A percentile compares a stretch with the other conserved stretches of the same genome.
Evolutionary conservation across 2,329 filamentous ascomycete genomes (phyloP).

Genomic region (Sclerotiophoma versabilis): DNA sequence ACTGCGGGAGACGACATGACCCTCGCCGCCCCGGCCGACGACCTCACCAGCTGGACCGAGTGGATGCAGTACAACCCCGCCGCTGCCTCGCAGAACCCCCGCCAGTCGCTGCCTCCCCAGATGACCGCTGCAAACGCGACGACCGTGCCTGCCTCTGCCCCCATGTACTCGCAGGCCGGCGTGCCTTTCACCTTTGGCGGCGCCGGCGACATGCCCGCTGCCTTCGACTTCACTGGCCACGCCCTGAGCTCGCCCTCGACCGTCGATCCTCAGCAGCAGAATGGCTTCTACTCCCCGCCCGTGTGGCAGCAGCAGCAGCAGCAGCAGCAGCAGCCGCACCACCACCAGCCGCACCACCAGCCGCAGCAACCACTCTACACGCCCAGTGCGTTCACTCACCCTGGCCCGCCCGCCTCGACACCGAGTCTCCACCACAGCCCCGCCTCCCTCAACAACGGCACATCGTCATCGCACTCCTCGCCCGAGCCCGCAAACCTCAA

Average conservation of each 20-base stretch:
- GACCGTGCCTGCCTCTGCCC: conserved; percentile 30
- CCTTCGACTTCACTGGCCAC: conserved; percentile 45
- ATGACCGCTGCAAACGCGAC: conserved; percentile 38
- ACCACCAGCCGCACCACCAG: too few species aligned
- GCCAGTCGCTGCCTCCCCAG: conserved; percentile 36
- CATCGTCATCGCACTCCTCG: conserved; percentile 65
- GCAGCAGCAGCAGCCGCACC: conserved; percentile 15
- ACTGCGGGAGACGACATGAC: conserved; percentile 44
- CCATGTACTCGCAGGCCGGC: conserved; percentile 32
- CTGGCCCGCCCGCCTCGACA: conserved; percentile 38
- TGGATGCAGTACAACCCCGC: conserved; percentile 58
- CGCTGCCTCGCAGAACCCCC: conserved; percentile 41
- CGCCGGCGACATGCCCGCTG: conserved; percentile 37
- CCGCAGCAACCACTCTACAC: conserved; percentile 37
- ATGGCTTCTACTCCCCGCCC: conserved; percentile 40
- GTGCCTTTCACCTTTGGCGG: conserved; percentile 46
- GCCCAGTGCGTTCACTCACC: conserved; percentile 30
- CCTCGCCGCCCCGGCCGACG: conserved; percentile 39
- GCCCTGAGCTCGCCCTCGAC: conserved; percentile 43
- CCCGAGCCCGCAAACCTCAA: conserved; percentile 59
- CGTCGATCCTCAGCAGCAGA: conserved; percentile 34
- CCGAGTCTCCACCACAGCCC: conserved; percentile 50
- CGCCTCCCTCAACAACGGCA: conserved; percentile 42
- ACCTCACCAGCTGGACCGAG: conserved; percentile 53
- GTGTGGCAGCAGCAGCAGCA: conserved; percentile 43